Percentiles rank a stretch among this genome's conserved stretches.
Evolutionary conservation across 2,329 filamentous ascomycete genomes (phyloP).

Genomic region (Septoria petroselini): DNA sequence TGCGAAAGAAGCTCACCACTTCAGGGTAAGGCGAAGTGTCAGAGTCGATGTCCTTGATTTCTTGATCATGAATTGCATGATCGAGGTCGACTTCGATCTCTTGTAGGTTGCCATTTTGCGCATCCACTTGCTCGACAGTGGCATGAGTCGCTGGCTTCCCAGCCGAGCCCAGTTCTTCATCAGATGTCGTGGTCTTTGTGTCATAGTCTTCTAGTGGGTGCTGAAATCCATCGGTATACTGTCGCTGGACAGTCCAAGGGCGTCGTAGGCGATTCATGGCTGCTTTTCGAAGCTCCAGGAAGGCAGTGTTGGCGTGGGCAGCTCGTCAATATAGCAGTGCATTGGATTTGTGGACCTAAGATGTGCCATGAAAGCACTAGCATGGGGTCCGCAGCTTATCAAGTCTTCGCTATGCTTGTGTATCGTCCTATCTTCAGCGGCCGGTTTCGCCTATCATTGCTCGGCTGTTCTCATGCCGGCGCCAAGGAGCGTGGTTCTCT

Average conservation of each 20-base stretch:
- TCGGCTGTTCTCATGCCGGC: too few species aligned
- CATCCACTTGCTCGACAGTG: constrained; percentile 22
- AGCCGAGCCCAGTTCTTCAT: constrained; percentile 18
- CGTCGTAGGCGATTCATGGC: constrained; percentile 31
- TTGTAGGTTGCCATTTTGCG: constrained; percentile 29
- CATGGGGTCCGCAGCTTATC: not conserved
- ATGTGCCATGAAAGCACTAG: not conserved
- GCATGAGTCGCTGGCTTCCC: constrained; percentile 20
- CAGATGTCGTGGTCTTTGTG: constrained; percentile 12
- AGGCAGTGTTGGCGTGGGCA: not conserved
- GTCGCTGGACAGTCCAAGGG: constrained; percentile 28
- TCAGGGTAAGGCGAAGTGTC: constrained; percentile 61
- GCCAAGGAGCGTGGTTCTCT: too few species aligned
- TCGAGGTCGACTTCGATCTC: constrained; percentile 40
- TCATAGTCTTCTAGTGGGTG: constrained; percentile 25
- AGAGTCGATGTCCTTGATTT: constrained; percentile 29
- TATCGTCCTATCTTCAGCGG: not conserved
- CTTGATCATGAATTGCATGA: constrained; percentile 49
- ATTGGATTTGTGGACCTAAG: too few species aligned
- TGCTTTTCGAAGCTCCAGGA: not conserved
- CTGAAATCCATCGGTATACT: constrained; percentile 31
- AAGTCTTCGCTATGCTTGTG: not conserved
- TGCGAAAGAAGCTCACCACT: constrained; percentile 17
- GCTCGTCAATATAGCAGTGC: not conserved
- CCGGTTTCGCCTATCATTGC: too few species aligned